phyloP scores from a whole-genome alignment of 2,329 filamentous ascomycete genomes.

The Zymoseptoria brevis region DNA sequence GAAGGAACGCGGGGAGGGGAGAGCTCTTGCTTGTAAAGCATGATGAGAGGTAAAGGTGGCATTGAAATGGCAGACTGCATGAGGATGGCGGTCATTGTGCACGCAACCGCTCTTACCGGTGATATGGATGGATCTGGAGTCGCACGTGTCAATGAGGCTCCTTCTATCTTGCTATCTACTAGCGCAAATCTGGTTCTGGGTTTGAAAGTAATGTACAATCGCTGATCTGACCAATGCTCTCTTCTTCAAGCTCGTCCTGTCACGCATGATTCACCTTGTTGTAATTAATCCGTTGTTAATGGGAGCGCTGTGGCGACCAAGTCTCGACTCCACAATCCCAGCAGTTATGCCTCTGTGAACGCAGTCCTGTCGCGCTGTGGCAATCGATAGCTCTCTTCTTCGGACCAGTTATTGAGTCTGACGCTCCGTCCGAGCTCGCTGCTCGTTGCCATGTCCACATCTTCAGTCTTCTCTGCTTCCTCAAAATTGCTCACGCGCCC shows the following conservation, averaged over 20 bases:
- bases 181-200: neutral
- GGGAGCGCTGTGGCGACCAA: too few species aligned
- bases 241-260: neutral
- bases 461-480: neutral
- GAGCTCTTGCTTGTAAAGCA: neutral
- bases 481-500: neutral
- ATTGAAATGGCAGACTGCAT: neutral
- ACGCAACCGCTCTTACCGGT: neutral
- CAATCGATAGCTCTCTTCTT: neutral
- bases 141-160: neutral
- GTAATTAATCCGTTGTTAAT: neutral
- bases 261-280: neutral
- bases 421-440: neutral
- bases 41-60: neutral
- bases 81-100: neutral
- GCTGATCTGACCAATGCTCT: neutral
- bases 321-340: too few species aligned
- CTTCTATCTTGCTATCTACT: neutral
- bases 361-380: neutral
- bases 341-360: too few species aligned
- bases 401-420: neutral
- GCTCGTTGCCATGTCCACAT: neutral
- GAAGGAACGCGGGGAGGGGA: neutral
- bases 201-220: neutral
- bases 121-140: neutral